Conservation (phyloP, 2,329 filamentous ascomycete species). For the Fusarium anthophilum region DNA sequence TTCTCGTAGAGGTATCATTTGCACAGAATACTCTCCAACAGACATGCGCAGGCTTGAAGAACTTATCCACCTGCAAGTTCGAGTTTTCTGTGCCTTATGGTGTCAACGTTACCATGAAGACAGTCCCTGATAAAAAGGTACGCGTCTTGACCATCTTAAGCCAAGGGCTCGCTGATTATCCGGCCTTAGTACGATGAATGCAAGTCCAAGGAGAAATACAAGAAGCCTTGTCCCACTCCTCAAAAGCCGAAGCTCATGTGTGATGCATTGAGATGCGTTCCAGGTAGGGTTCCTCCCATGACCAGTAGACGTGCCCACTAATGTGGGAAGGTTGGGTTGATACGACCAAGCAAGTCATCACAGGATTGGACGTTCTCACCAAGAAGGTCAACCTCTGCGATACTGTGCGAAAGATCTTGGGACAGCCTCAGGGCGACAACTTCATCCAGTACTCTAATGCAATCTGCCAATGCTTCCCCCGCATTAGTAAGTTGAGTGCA, state of each 20-base stretch:
- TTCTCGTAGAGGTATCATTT: not conserved
- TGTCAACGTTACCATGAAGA: not conserved
- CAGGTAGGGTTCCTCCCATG: not conserved
- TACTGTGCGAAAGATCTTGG: not conserved
- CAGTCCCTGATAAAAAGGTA: not conserved
- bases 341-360: not conserved
- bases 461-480: not conserved
- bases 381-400: not conserved
- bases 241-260: not conserved
- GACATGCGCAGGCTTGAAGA: not conserved
- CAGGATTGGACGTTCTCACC: not conserved
- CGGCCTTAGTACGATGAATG: not conserved
- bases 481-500: not conserved
- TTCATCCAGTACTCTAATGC: not conserved
- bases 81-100: not conserved
- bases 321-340: not conserved
- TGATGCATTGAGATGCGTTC: not conserved
- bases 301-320: accelerated
- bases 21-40: not conserved
- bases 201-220: not conserved
- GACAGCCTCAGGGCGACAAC: not conserved
- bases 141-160: accelerated
- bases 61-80: not conserved
- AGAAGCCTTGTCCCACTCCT: not conserved
- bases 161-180: not conserved